These are phyloP conservation scores for Neckera pumila DNA, from an alignment of 225 moss, liverwort and hornwort species.

Conservation along the genomic window DNA sequence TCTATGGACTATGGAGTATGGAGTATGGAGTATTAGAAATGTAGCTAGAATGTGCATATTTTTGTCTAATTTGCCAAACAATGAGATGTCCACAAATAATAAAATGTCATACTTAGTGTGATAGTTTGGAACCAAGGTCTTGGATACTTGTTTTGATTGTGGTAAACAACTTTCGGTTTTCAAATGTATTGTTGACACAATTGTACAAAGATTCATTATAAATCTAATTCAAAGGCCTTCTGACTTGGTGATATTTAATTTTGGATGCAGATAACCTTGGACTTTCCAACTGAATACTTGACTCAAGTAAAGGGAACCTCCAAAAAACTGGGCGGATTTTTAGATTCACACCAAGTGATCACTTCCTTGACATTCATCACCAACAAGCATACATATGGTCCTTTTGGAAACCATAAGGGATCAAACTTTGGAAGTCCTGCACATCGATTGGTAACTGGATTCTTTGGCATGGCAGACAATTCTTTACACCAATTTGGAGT, in stretches of 20 bases:
- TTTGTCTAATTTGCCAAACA: accelerated
- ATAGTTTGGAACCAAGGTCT: not conserved
- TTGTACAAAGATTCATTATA: not conserved
- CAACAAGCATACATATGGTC: not conserved
- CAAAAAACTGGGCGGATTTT: not conserved
- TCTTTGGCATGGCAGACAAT: not conserved
- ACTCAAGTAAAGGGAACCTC: not conserved
- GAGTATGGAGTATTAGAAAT: not conserved
- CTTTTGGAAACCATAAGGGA: not conserved
- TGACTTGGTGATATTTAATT: not conserved
- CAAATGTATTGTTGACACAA: accelerated
- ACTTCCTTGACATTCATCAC: not conserved
- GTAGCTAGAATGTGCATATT: not conserved
- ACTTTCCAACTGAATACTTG: not conserved
- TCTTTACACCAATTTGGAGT: not conserved
- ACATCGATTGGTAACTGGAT: not conserved
- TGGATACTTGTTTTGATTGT: not conserved
- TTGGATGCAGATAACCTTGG: not conserved
- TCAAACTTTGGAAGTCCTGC: not conserved
- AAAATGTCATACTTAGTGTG: accelerated
- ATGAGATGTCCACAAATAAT: accelerated
- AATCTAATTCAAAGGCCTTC: too few relatives aligned
- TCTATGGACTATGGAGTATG: accelerated
- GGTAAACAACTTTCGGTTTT: accelerated
- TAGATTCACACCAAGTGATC: not conserved